Evolutionary conservation across 139 green algal species (phyloP).

Genomic region (Chlamydomonas applanata): DNA sequence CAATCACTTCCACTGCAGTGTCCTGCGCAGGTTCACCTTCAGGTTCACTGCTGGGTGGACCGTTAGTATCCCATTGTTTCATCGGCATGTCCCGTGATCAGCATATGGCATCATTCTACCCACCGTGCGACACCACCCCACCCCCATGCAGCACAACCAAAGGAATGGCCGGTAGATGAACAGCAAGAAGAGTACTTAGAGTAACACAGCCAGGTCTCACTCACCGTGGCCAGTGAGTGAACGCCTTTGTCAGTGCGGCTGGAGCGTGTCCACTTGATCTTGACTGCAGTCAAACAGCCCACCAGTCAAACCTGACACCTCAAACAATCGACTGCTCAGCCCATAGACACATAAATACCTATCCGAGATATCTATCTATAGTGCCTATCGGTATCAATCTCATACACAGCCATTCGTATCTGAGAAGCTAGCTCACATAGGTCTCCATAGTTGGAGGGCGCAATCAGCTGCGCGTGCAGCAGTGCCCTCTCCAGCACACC

Average conservation of each 20-base stretch:
- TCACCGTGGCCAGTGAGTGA: conserved; percentile 60
- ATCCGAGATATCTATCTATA: too few relatives aligned
- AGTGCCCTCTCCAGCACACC: conserved; percentile 62
- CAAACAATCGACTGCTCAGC: too few relatives aligned
- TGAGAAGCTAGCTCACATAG: too few relatives aligned
- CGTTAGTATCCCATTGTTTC: not conserved
- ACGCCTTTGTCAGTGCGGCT: conserved; percentile 98
- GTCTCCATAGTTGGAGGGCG: conserved; percentile 6
- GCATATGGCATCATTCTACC: not conserved
- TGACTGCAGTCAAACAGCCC: not conserved
- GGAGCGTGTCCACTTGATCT: conserved; percentile 78
- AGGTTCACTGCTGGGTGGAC: not conserved
- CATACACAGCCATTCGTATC: too few relatives aligned
- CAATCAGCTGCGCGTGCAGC: conserved; percentile 5
- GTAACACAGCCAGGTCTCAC: not conserved
- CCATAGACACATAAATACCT: too few relatives aligned
- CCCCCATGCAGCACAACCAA: conserved; percentile 51
- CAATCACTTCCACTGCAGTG: too few relatives aligned
- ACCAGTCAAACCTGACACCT: too few relatives aligned
- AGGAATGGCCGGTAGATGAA: too few relatives aligned
- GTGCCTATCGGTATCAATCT: too few relatives aligned
- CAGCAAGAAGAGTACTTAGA: too few relatives aligned
- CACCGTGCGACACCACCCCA: not conserved
- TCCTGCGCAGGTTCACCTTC: too few relatives aligned
- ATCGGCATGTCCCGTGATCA: not conserved